Evolutionary conservation across 2,329 filamentous ascomycete species (phyloP), one percentile per base, ranked within the genome.

Genomic region (Epichloe gansuensis): DNA sequence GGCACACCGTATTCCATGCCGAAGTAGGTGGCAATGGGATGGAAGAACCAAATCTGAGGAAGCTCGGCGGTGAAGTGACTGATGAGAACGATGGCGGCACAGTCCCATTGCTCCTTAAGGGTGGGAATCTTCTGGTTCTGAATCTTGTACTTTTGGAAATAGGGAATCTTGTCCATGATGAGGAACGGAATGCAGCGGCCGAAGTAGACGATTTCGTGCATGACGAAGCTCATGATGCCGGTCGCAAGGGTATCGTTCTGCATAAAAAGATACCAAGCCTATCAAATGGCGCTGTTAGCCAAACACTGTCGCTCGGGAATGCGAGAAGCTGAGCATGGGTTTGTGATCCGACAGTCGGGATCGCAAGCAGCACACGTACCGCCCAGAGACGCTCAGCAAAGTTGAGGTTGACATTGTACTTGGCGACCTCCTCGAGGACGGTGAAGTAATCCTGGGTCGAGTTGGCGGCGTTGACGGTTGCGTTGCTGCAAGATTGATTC

Each of bases 11-110:
- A 95, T 54, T 84, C 77, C 71, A 98, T 85, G 62, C 93, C 93
- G 67, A 89, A 90, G 71, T 82, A 95, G 66, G 90, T 88, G 53
- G 91, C 91, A 75, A 96, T 81, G 34, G 93, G 93, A 75, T 98
- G 93, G 80, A 98, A 98, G 62, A 97, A 80, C 91, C 91, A 97
- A 69, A 97, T 97, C 71, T 97, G 93, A 56, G 93, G 93, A 39
- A 98, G 81, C 72, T 98, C 93, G 68, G 96, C 93, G 59, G 93
- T 97, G 72, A 97, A 95, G 71, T 98, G 93, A 67, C 84, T 90
- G 63, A 97, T 75, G 58, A 98, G 85, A 57, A 98, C 93, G 59
- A 96, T 83, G 68, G 82, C 83, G 54, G 93, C 90, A 73, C 93
- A 98, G 64, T 90, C 81, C 82, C 88, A 95, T 71, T 98, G 93